A percentile compares a stretch with the other conserved stretches of the same genome.
phyloP scores from a whole-genome alignment of 2,329 filamentous ascomycete species.

The Sporothrix variecibatus region DNA sequence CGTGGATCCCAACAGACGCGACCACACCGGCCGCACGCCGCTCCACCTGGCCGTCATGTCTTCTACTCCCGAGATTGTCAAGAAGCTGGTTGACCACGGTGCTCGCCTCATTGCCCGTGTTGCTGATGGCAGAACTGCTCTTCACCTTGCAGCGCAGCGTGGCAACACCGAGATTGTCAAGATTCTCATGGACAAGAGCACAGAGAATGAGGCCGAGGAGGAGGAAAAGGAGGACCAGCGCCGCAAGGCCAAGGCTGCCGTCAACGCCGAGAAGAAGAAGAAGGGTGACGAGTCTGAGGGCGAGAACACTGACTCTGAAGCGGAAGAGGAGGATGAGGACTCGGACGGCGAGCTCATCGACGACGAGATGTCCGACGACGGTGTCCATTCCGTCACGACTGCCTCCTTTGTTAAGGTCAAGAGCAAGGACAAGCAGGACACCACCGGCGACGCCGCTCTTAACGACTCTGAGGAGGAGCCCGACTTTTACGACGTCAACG shows the following conservation, averaged over 20 bases:
- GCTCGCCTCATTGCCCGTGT: conserved; percentile 73
- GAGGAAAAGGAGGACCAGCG: conserved; percentile 58
- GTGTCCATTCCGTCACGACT: conserved; percentile 58
- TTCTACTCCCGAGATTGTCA: conserved; percentile 70
- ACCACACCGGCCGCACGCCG: conserved; percentile 77
- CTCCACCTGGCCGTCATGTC: conserved; percentile 73
- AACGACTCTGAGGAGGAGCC: conserved; percentile 67
- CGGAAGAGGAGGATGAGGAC: conserved; percentile 26
- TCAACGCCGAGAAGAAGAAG: conserved; percentile 24
- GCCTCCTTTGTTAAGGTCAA: conserved; percentile 73
- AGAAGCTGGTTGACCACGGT: conserved; percentile 69
- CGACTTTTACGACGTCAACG: conserved; percentile 77
- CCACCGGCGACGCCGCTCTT: conserved; percentile 41
- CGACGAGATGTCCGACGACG: conserved; percentile 53
- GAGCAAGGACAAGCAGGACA: conserved; percentile 40
- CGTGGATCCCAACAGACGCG: conserved; percentile 70
- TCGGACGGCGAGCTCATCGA: conserved; percentile 48
- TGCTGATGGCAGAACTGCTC: conserved; percentile 76
- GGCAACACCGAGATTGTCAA: conserved; percentile 70
- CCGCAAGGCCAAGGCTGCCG: conserved; percentile 38
- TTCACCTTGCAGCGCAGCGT: conserved; percentile 77
- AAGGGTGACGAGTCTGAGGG: conserved; percentile 18
- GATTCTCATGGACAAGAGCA: conserved; percentile 72
- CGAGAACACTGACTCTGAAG: neutral
- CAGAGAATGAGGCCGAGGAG: conserved; percentile 69